Evolutionary conservation across 192 early-diverging fungal genomes (phyloP).

Genomic region (Coemansia sp.): DNA sequence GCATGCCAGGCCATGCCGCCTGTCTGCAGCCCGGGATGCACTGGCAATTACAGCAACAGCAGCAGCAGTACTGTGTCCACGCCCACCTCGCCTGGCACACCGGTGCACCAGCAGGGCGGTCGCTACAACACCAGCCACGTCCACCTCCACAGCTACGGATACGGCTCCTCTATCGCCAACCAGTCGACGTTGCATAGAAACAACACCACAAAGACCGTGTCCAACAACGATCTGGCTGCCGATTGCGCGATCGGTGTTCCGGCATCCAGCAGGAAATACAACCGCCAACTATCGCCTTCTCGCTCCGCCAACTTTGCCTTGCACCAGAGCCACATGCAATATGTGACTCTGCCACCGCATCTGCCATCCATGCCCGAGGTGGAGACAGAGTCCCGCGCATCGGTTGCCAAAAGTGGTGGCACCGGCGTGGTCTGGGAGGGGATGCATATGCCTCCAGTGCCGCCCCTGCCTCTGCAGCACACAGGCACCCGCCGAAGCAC

Average conservation of each 20-base stretch:
- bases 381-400: too few relatives aligned
- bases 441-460: too few relatives aligned
- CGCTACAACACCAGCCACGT: not conserved
- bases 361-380: not conserved
- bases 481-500: not conserved
- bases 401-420: too few relatives aligned
- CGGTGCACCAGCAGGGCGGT: too few relatives aligned
- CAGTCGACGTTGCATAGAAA: slow-evolving; percentile 17
- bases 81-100: slow-evolving; percentile 3
- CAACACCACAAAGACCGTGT: slow-evolving; percentile 33
- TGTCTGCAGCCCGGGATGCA: not conserved
- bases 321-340: too few relatives aligned
- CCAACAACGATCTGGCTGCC: slow-evolving; percentile 29
- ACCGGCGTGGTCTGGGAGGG: too few relatives aligned
- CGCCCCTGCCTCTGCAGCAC: too few relatives aligned
- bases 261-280: not conserved
- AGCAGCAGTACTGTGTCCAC: slow-evolving; percentile 30
- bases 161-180: not conserved
- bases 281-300: slow-evolving; percentile 13
- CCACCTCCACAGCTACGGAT: not conserved
- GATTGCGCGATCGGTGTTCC: not conserved
- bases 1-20: not conserved
- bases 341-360: too few relatives aligned
- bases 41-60: slow-evolving; percentile 21
- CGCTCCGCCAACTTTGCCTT: slow-evolving; percentile 18